Conservation (phyloP, 176 grass and related monocot species). For the bread wheat (Triticum aestivum) region DNA sequence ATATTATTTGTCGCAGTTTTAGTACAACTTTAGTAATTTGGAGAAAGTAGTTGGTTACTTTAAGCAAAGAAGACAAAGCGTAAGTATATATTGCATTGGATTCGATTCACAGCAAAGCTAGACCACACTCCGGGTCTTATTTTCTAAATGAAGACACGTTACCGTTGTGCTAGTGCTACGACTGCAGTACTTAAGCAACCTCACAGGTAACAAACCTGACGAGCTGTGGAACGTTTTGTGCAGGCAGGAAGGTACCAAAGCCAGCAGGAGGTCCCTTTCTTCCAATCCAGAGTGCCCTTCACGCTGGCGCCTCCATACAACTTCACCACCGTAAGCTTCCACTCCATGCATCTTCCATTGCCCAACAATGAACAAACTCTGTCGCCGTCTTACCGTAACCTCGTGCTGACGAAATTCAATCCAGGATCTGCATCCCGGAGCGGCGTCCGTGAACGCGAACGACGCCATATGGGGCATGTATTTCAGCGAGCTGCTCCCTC, state of each 20-base stretch:
- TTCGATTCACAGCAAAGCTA: background rate
- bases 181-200: constrained; percentile 5
- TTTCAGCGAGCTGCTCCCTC: constrained; percentile 65
- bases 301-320: constrained; percentile 36
- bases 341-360: background rate
- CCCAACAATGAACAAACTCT: background rate
- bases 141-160: constrained; percentile 13
- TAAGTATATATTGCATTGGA: background rate
- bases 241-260: constrained; percentile 79
- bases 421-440: constrained; percentile 59
- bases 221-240: background rate
- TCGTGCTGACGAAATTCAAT: background rate
- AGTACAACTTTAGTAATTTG: too few species aligned
- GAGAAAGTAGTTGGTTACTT: background rate
- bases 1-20: too few species aligned
- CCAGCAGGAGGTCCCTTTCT: constrained; percentile 86
- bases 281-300: constrained; percentile 51
- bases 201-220: background rate
- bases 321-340: constrained; percentile 45
- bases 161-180: constrained; percentile 2
- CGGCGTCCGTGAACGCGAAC: constrained; percentile 49
- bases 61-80: background rate
- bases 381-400: background rate
- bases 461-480: constrained; percentile 76
- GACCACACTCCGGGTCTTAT: background rate